phyloP scores from a whole-genome alignment of 208 protist genomes.

The Trypanosoma boissoni region DNA sequence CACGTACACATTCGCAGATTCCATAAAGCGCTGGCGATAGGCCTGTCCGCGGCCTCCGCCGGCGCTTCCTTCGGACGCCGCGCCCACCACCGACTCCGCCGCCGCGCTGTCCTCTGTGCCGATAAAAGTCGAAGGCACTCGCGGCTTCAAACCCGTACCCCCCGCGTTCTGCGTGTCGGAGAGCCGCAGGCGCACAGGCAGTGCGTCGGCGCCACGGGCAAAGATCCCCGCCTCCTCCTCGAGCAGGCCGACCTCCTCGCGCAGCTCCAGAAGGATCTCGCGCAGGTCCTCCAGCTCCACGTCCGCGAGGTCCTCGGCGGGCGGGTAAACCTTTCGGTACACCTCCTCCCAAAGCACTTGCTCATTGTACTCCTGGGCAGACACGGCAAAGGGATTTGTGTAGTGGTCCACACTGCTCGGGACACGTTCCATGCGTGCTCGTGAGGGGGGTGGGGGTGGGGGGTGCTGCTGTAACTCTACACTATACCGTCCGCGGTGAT shows the following conservation, averaged over 20 bases:
- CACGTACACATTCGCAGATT: conserved; percentile 42
- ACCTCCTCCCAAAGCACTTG: conserved; percentile 53
- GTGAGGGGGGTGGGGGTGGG: no score
- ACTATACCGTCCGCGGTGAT: no score
- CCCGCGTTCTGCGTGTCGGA: background rate
- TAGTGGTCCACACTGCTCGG: background rate
- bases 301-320: conserved; percentile 42
- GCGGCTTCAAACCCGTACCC: background rate
- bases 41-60: conserved; percentile 36
- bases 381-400: background rate
- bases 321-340: conserved; percentile 59
- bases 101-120: conserved; percentile 1
- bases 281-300: conserved; percentile 39
- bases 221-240: conserved; percentile 62
- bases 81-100: conserved; percentile 4
- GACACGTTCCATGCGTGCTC: background rate
- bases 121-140: background rate
- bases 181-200: conserved; percentile 20
- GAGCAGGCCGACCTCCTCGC: conserved; percentile 62
- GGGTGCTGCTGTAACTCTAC: no score
- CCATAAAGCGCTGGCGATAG: conserved; percentile 50
- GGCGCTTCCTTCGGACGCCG: background rate
- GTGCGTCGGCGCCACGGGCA: conserved; percentile 31
- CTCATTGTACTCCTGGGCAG: conserved; percentile 20
- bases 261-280: conserved; percentile 53